phyloP scores from a whole-genome alignment of 1,139 yeast species.

The Saccharomyces hybrid region DNA sequence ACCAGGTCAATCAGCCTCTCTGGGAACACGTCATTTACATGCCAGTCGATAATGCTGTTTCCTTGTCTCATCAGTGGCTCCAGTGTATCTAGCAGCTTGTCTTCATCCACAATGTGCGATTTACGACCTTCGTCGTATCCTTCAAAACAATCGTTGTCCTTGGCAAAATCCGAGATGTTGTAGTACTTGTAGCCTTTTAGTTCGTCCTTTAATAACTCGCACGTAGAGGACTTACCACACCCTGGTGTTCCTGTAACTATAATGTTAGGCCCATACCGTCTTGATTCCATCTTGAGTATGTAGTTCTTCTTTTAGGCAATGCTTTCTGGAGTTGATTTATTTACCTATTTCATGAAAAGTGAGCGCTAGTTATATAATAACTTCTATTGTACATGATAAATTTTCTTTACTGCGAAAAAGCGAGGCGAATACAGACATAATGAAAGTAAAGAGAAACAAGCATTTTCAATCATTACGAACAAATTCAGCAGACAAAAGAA shows the following conservation, averaged over 20 bases:
- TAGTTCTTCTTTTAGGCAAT: not conserved
- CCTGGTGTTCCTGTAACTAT: conserved; percentile 97
- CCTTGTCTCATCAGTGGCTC: conserved; percentile 77
- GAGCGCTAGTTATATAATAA: not conserved
- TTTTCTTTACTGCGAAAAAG: not conserved
- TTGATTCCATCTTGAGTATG: conserved; percentile 11
- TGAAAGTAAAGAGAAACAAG: not conserved
- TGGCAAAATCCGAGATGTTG: conserved; percentile 75
- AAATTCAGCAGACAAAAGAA: not conserved
- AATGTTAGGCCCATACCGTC: conserved; percentile 53
- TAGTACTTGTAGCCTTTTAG: conserved; percentile 48
- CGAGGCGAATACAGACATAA: not conserved
- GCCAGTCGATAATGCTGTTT: conserved; percentile 92
- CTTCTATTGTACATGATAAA: not conserved
- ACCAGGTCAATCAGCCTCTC: conserved; percentile 88
- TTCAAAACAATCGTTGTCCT: conserved; percentile 65
- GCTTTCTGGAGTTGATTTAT: not conserved
- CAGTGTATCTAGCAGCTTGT: conserved; percentile 68
- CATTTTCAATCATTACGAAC: not conserved
- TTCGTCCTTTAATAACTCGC: conserved; percentile 50
- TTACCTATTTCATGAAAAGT: not conserved
- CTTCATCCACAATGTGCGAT: conserved; percentile 87
- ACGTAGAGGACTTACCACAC: conserved; percentile 88
- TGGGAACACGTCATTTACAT: conserved; percentile 91
- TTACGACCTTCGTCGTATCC: conserved; percentile 83